Percentiles rank a stretch among this genome's conserved stretches.
Conservation (phyloP, 2,329 filamentous ascomycete species). For the Xylaria sp. region DNA sequence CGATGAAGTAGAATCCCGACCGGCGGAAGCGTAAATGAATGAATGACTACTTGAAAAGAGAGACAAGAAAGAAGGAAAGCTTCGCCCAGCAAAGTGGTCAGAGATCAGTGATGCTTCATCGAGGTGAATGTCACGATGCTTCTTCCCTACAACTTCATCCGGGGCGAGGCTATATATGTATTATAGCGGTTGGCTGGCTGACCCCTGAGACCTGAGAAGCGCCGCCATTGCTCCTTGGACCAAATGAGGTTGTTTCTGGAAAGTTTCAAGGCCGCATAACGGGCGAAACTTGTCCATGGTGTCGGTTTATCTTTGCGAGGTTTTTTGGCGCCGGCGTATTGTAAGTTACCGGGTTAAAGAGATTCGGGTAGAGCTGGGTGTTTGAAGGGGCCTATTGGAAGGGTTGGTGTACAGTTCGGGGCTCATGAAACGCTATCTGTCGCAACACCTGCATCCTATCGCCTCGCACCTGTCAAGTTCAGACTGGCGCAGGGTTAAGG, state of each 20-base stretch:
- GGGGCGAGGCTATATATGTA: constrained; percentile 22
- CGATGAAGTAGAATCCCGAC: constrained; percentile 29
- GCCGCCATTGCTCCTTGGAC: constrained; percentile 32
- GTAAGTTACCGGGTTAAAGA: constrained; percentile 5
- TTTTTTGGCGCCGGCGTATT: constrained; percentile 4
- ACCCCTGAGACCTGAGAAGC: constrained; percentile 35
- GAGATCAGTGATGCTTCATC: not conserved
- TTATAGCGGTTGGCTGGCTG: not conserved
- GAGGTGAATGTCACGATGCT: constrained; percentile 25
- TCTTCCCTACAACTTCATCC: constrained; percentile 6
- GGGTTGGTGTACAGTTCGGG: constrained; percentile 13
- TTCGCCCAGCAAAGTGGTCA: constrained; percentile 22
- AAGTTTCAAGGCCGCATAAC: constrained; percentile 42
- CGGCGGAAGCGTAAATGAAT: constrained; percentile 31
- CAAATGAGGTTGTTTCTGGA: constrained; percentile 41
- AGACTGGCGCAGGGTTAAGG: constrained; percentile 32
- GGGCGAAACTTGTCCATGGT: constrained; percentile 26
- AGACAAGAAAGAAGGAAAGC: constrained; percentile 19
- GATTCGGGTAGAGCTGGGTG: constrained; percentile 8
- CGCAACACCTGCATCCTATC: constrained; percentile 29
- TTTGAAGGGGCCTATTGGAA: constrained; percentile 20
- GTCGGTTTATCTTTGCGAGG: constrained; percentile 22
- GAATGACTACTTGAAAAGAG: constrained; percentile 15
- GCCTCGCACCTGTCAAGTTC: constrained; percentile 33
- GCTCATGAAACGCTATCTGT: constrained; percentile 41